These are phyloP conservation scores for Globisporangium megalacanthum DNA, from an alignment of 352 stramenopile species.

Conservation along the genomic window DNA sequence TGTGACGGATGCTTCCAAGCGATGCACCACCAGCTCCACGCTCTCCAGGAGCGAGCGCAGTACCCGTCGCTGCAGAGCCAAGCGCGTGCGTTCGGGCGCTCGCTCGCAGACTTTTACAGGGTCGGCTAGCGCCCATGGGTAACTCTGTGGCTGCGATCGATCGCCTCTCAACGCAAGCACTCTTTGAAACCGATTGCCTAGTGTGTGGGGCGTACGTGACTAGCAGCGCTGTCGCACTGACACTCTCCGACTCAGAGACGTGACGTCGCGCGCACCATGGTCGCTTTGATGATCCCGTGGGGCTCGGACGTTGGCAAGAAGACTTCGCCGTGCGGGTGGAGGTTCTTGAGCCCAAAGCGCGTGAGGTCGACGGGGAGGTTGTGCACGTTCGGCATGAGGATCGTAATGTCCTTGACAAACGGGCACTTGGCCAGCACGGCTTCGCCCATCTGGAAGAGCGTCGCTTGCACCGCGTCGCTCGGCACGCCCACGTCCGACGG, in stretches of 20 bases:
- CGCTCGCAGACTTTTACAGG: conserved; percentile 42
- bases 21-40: conserved; percentile 43
- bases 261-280: conserved; percentile 55
- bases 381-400: conserved; percentile 87
- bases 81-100: conserved; percentile 30
- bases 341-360: conserved; percentile 82
- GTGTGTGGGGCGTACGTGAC: not conserved
- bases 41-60: conserved; percentile 21
- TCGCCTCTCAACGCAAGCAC: no score
- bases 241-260: conserved; percentile 26
- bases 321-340: conserved; percentile 83
- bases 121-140: not conserved
- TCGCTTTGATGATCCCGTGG: conserved; percentile 85
- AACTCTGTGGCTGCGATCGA: not conserved
- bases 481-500: conserved; percentile 69
- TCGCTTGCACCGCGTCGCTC: conserved; percentile 78
- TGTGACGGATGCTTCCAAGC: conserved; percentile 69
- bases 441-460: conserved; percentile 84
- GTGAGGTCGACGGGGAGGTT: conserved; percentile 84
- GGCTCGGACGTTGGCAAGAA: conserved; percentile 84
- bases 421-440: conserved; percentile 62
- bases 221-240: not conserved
- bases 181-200: not conserved
- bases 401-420: conserved; percentile 67
- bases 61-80: conserved; percentile 44